Base-by-base conservation (phyloP, 2,329 filamentous ascomycete species). In the Zopfia rhizophila region DNA sequence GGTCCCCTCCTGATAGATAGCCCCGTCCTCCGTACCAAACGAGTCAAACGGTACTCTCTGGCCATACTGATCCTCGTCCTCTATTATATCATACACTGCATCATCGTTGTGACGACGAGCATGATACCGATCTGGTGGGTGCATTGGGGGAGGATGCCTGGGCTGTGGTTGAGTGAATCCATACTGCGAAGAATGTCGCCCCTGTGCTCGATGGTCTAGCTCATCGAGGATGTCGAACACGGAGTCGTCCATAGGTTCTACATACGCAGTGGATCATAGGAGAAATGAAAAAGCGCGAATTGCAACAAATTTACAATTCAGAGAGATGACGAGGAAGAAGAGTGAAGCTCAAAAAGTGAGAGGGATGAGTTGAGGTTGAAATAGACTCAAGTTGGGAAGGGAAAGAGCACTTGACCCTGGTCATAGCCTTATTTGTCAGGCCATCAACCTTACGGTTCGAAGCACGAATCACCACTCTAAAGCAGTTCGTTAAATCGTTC, bases 21-120 rank as follows among this genome's bases (percentile, higher is more conserved):
- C 12, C 42, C 69, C n/a, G n/a, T n/a, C n/a, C n/a, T n/a, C n/a
- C n/a, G 55, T 55, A 82, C 80, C 78, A 54, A 81, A 82, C 3
- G 72, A 72, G 66, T 82, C 78, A 10, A 80, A 65, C 6, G 65
- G 56, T 18, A 51, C 16, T 12, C 48, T 38, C 19, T 45, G 17
- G 13, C 24, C 46, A 32, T 49, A 32, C 13, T 38, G 22, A 10
- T 48, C 37, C 3, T 69, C 60, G 16, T 68, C 67, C 31, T 63
- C 66, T 3, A 63, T 51, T 1, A 30, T 29, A 27, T 65, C 63
- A 36, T 60, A 60, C 24, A 53, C 37, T 14, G 43, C 35, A 14
- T 58, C 43, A 10, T 51, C 31, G 11, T 38, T 18, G 12, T 55
- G 47, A 27, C 53, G 58, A 16, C 39, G 45, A 4, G 52, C 42